These are phyloP conservation scores for Triticum timopheevii DNA, from an alignment of 176 grass and related monocot genomes.

Conservation along the genomic window DNA sequence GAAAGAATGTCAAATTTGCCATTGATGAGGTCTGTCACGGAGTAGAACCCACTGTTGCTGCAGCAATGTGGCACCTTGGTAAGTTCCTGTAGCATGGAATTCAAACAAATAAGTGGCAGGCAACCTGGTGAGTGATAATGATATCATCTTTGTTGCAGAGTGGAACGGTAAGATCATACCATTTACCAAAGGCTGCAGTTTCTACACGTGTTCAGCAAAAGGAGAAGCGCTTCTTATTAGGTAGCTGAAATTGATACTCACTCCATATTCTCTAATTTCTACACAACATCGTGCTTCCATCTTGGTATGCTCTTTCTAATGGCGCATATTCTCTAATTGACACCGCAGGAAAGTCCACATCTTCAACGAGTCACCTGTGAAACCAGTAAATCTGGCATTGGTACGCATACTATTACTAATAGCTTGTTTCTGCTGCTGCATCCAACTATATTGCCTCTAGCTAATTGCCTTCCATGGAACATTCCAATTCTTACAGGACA, in stretches of 20 bases:
- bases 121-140: background rate
- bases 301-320: no score
- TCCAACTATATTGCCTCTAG: slow-evolving; percentile 19
- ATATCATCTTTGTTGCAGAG: slow-evolving; percentile 47
- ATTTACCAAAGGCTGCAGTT: slow-evolving; percentile 67
- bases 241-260: slow-evolving; percentile 34
- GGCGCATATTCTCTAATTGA: no score
- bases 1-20: slow-evolving; percentile 54
- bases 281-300: background rate
- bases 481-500: slow-evolving; percentile 58
- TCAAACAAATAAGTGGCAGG: background rate
- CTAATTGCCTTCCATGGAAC: slow-evolving; percentile 27
- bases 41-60: slow-evolving; percentile 6
- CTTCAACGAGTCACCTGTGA: slow-evolving; percentile 61
- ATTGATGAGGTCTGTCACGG: slow-evolving; percentile 60
- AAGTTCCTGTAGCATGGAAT: slow-evolving; percentile 9
- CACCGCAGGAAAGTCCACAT: slow-evolving; percentile 53
- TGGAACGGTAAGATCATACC: slow-evolving; percentile 76
- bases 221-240: slow-evolving; percentile 47
- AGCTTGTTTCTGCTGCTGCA: slow-evolving; percentile 2
- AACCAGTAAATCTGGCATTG: slow-evolving; percentile 51
- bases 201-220: slow-evolving; percentile 57
- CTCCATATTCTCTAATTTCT: background rate
- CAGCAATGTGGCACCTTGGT: slow-evolving; percentile 83
- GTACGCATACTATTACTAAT: slow-evolving; percentile 34